Evolutionary conservation across 352 stramenopile genomes (phyloP), one percentile per base, ranked within the genome.

Genomic region (Pythium volutum): DNA sequence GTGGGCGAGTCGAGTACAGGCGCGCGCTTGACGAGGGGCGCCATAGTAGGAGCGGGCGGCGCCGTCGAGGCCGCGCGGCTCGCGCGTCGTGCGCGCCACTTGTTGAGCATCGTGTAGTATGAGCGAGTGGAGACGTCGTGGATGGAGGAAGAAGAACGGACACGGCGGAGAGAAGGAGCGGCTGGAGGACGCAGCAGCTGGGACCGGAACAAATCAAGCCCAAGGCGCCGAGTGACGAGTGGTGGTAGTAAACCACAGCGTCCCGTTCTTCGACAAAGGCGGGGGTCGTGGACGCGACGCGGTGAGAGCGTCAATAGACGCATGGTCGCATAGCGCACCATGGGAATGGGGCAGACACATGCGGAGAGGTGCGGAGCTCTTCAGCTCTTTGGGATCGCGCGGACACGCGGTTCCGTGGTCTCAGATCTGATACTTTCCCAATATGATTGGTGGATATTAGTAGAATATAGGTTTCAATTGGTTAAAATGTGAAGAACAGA

Each of bases 101-200:
- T 51, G 55, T 50, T 63, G 31, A 63, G 46, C 55, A 63, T 63
- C 34, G 16, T 20, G 41, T 7, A 14, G 41, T 7, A 38, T 12
- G 33, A 38, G 33, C n/a, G n/a, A n/a, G n/a, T n/a, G 33, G 12
- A 12, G 33, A 38, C 33, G 33, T 14, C 7, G 33, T 14, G 33
- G 33, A 43, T 20, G 36, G 18, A 20, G 15, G 36, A 18, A 16
- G 10, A 20, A 16, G 15, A 15, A 43, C 18, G 36, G 36, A 20
- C 8, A 43, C 3, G 36, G 36, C 31, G 31, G 6, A 11, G 8
- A 36, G 3, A 4, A 6, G 31, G 8, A 36, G 31, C 31, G 31
- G 31, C n/a, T n/a, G n/a, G n/a, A n/a, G n/a, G n/a, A n/a, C n/a
- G n/a, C n/a, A 10, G 31, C 14, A 36, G 1, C 4, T 36, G 31